These are phyloP conservation scores for Schizophyllum commune DNA, from an alignment of 1,284 basidiomycete genomes.

Conservation along the genomic window DNA sequence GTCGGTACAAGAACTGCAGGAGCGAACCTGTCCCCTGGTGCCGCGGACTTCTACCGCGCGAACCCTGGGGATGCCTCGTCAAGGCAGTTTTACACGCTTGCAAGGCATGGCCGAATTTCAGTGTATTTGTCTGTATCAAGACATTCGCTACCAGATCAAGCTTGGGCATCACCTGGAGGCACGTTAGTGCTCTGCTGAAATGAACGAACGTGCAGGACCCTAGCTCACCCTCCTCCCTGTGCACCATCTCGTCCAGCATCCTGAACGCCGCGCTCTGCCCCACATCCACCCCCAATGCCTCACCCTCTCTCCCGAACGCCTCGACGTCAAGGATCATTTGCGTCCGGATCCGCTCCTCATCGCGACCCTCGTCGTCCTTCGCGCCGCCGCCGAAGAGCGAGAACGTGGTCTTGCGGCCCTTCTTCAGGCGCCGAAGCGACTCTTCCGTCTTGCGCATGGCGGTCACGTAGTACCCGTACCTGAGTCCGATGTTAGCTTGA, in stretches of 20 bases:
- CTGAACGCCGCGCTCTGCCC: slow-evolving; percentile 46
- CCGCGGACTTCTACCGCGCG: too few relatives aligned
- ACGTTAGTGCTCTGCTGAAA: background rate
- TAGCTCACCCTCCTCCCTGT: slow-evolving; percentile 33
- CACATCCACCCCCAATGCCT: slow-evolving; percentile 60
- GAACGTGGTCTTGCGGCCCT: slow-evolving; percentile 74
- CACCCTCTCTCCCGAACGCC: slow-evolving; percentile 73
- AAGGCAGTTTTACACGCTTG: too few relatives aligned
- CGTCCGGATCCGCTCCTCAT: slow-evolving; percentile 72
- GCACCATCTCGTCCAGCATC: slow-evolving; percentile 54
- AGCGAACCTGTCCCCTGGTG: too few relatives aligned
- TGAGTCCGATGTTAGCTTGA: slow-evolving; percentile 16
- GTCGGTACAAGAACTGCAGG: too few relatives aligned
- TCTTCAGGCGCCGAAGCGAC: slow-evolving; percentile 76
- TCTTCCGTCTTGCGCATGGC: slow-evolving; percentile 90
- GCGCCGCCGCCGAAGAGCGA: slow-evolving; percentile 59
- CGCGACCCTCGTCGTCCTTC: slow-evolving; percentile 61
- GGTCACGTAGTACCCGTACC: slow-evolving; percentile 64
- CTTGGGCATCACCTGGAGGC: too few relatives aligned
- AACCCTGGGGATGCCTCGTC: too few relatives aligned
- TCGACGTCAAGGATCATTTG: slow-evolving; percentile 88
- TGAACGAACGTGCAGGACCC: background rate
- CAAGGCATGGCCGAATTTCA: too few relatives aligned
- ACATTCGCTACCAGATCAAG: too few relatives aligned
- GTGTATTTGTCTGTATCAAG: too few relatives aligned